Percentiles rank a stretch among this genome's conserved stretches.
Conservation (phyloP, 805 yeast genomes). For the Pichia cabralensis region DNA sequence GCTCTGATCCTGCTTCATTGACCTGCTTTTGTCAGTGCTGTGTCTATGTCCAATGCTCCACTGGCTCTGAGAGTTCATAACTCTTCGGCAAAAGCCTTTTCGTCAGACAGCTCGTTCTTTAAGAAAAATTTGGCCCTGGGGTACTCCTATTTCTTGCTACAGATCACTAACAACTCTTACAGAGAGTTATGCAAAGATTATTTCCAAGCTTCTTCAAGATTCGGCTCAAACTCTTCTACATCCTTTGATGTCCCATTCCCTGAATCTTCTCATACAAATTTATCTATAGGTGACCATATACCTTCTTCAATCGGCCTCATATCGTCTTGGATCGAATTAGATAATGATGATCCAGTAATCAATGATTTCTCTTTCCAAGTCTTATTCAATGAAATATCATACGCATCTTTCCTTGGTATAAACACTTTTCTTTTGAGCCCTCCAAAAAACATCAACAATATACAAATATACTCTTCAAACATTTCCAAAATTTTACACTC, state of each 20-base stretch:
- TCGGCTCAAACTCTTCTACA: slow-evolving; percentile 9
- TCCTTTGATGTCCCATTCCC: slow-evolving; percentile 32
- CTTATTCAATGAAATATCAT: slow-evolving; percentile 44
- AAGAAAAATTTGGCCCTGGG: slow-evolving; percentile 28
- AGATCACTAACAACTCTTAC: slow-evolving; percentile 44
- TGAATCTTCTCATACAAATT: slow-evolving; percentile 4
- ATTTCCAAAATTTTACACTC: slow-evolving; percentile 16
- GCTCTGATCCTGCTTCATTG: too few relatives aligned
- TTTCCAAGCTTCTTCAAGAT: slow-evolving; percentile 29
- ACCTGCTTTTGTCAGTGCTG: too few relatives aligned
- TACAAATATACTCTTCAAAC: slow-evolving; percentile 41
- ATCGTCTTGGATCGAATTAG: slow-evolving; percentile 65
- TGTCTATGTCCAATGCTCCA: too few relatives aligned
- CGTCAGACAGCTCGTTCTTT: too few relatives aligned
- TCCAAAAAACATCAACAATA: slow-evolving; percentile 45
- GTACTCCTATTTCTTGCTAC: slow-evolving; percentile 42
- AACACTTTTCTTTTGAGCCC: slow-evolving; percentile 50
- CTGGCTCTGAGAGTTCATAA: too few relatives aligned
- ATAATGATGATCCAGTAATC: slow-evolving; percentile 37
- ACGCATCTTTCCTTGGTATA: slow-evolving; percentile 51
- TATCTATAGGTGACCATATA: slow-evolving; percentile 32
- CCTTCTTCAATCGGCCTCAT: slow-evolving; percentile 41
- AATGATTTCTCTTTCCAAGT: slow-evolving; percentile 50
- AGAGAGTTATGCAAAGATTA: slow-evolving; percentile 32
- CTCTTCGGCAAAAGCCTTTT: too few relatives aligned